Evolutionary conservation across 2,329 filamentous ascomycete genomes (phyloP), one percentile per base, ranked within the genome.

Genomic region (Paecilomyces niveus): DNA sequence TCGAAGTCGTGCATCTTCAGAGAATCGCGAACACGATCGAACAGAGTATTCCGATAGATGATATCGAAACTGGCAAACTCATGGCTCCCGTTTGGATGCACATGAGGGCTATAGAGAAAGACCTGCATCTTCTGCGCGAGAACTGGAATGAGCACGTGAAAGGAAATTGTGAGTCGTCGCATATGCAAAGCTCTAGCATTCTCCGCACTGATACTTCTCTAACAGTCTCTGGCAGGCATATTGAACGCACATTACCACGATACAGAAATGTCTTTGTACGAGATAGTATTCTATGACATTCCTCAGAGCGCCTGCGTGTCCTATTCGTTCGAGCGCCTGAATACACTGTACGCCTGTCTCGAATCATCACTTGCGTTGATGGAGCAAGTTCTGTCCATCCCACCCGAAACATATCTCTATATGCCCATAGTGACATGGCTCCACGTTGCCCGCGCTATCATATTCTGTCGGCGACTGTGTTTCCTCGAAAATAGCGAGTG

Each of bases 231-330:
- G 10, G 3, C 22, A 57, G 56, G 54, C 26, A n/a, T 35, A 26
- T 33, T 57, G 11, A n/a, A 31, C 13, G 33, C 54, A 15, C 50
- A 57, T 26, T 57, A 57, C 24, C 49, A 57, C 33, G 53, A 45
- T 31, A 52, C 56, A n/a, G 56, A 57, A 33, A 54, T 54, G 51
- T 24, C 52, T 18, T 35, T 57, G 21, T 54, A 57, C n/a, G 56
- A 57, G 35, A 54, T 57, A n/a, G 50, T 35, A 18, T 29, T 57
- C 26, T 57, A 54, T 22, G 50, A 54, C 21, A 49, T 54, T 39
- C 35, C 33, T 22, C 32, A 24, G 18, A 24, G 51, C 5, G 9
- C 22, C 26, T 31, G 11, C 53, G 53, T 10, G 6, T 21, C 24
- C 29, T 21, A 54, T 29, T 31, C 53, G 29, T 54, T 35, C 13